Percentiles rank a stretch among this genome's conserved stretches.
Conservation (phyloP, 164 flowering plant species). For the Aristolochia contorta region DNA sequence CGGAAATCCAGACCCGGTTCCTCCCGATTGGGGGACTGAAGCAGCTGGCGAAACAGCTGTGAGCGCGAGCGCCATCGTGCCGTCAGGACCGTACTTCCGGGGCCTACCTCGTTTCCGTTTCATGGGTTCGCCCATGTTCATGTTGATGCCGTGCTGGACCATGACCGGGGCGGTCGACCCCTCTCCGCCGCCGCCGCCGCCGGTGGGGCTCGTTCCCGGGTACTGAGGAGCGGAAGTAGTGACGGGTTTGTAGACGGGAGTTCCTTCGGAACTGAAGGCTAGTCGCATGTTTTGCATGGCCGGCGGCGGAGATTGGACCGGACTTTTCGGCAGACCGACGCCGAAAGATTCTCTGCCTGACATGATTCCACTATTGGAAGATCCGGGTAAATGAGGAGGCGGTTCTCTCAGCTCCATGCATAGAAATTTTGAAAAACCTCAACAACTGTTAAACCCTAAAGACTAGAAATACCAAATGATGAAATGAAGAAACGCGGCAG, state of each 20-base stretch:
- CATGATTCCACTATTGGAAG: constrained; percentile 34
- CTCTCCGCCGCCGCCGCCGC: constrained; percentile 5
- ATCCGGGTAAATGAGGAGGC: constrained; percentile 24
- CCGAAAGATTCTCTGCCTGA: constrained; percentile 32
- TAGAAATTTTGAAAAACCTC: not conserved
- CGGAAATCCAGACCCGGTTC: constrained; percentile 40
- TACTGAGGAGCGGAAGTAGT: constrained; percentile 30
- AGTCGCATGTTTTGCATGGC: constrained; percentile 37
- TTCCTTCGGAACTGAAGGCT: constrained; percentile 40
- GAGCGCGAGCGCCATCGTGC: constrained; percentile 40
- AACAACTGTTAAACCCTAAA: constrained; percentile 1
- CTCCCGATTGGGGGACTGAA: constrained; percentile 57
- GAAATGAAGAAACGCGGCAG: not conserved
- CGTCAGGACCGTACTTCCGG: constrained; percentile 86
- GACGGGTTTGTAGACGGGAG: constrained; percentile 45
- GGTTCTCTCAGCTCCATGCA: constrained; percentile 8
- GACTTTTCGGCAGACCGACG: constrained; percentile 23
- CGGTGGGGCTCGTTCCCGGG: constrained; percentile 6
- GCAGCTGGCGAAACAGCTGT: constrained; percentile 18
- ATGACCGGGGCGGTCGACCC: constrained; percentile 3
- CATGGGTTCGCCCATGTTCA: constrained; percentile 32
- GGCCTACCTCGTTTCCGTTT: constrained; percentile 91
- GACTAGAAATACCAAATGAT: not conserved
- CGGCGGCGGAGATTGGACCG: constrained; percentile 25
- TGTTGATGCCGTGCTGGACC: constrained; percentile 18